These are phyloP conservation scores for Flaveria floridana DNA, from an alignment of 140 eudicot genomes.

Conservation along the genomic window DNA sequence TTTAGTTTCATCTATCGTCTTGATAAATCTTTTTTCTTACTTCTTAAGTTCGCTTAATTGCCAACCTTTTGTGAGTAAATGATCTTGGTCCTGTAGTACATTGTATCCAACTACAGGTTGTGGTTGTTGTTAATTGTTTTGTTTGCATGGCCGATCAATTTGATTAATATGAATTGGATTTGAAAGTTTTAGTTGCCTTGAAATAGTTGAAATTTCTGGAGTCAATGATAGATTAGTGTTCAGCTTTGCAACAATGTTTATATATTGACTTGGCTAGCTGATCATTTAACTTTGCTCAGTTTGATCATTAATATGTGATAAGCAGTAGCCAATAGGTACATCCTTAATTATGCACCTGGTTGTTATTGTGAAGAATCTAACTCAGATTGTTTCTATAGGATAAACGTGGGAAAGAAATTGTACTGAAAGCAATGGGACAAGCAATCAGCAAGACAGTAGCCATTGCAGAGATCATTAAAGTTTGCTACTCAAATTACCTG, in stretches of 20 bases:
- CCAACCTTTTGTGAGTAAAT: neutral
- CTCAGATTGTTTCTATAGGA: slow-evolving; percentile 48
- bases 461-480: slow-evolving; percentile 82
- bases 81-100: neutral
- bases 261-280: slow-evolving; percentile 8
- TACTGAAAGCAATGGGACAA: slow-evolving; percentile 95
- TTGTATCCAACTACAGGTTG: slow-evolving; percentile 5
- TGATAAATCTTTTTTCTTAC: slow-evolving; percentile 14
- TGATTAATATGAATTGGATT: neutral
- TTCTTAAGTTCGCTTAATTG: neutral
- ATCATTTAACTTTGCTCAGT: slow-evolving; percentile 2
- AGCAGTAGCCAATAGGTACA: neutral
- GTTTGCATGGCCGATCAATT: neutral
- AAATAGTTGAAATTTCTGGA: neutral
- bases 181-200: neutral
- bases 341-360: slow-evolving; percentile 12
- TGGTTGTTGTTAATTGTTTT: neutral
- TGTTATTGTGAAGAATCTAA: slow-evolving; percentile 6
- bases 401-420: slow-evolving; percentile 71
- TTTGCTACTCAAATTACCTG: slow-evolving; percentile 23
- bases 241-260: neutral
- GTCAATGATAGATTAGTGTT: neutral
- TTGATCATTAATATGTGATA: slow-evolving; percentile 7
- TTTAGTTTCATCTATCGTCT: neutral
- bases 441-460: slow-evolving; percentile 98